A percentile compares a stretch with the other conserved stretches of the same genome.
Evolutionary conservation across 805 yeast genomes (phyloP).

Genomic region (Monosporozyma servazzii): DNA sequence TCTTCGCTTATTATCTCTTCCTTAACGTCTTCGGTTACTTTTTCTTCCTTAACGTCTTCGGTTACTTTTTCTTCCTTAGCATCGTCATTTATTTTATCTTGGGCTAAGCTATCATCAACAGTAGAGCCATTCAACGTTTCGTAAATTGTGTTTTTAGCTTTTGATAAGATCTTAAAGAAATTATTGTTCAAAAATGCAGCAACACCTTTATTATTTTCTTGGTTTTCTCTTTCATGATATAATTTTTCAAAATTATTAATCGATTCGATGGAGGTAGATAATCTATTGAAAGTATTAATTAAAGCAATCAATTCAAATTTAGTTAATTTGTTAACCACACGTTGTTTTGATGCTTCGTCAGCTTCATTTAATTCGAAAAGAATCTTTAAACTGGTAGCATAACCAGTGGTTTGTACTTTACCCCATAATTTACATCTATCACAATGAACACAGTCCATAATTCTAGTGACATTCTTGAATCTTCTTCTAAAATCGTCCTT

Average conservation of each 20-base stretch:
- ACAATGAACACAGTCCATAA: conserved; percentile 98
- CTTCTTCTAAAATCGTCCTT: conserved; percentile 81
- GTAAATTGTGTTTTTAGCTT: conserved; percentile 20
- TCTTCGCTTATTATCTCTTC: background rate
- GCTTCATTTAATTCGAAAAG: conserved; percentile 62
- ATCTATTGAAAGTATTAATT: conserved; percentile 84
- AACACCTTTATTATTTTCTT: conserved; percentile 10
- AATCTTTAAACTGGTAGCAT: conserved; percentile 90
- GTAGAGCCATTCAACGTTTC: conserved; percentile 9
- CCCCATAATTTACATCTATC: conserved; percentile 98
- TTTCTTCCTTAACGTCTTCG: background rate
- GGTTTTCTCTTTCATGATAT: conserved; percentile 32
- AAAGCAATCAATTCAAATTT: conserved; percentile 84
- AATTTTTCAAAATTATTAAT: conserved; percentile 59
- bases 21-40: background rate
- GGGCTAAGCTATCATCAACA: background rate
- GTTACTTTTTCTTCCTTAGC: background rate
- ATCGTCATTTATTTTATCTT: background rate
- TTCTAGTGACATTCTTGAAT: conserved; percentile 79
- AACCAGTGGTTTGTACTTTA: conserved; percentile 91
- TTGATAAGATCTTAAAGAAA: conserved; percentile 24
- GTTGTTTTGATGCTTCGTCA: conserved; percentile 35
- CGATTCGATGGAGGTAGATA: conserved; percentile 74
- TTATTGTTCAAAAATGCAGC: conserved; percentile 25
- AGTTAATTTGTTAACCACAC: conserved; percentile 50